Percentiles rank a stretch among this genome's conserved stretches.
phyloP scores from a whole-genome alignment of 805 yeast genomes.

The Wickerhamomyces canadensis region DNA sequence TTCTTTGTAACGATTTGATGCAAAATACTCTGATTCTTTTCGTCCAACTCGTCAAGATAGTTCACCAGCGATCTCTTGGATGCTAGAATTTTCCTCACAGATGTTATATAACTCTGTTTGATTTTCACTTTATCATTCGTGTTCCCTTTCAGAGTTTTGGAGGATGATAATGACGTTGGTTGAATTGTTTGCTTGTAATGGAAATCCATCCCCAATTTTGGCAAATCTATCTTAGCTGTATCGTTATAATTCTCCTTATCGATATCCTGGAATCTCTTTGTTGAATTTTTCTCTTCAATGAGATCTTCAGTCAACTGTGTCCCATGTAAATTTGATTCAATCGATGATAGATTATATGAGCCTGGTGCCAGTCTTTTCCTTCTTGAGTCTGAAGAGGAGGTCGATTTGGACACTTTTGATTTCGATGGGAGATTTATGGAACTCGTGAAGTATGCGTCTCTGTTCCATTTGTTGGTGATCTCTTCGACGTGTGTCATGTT shows the following conservation, averaged over 20 bases:
- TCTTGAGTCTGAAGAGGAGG: slow-evolving; percentile 8
- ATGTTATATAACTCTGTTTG: slow-evolving; percentile 24
- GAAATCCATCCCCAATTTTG: slow-evolving; percentile 24
- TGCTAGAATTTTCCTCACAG: slow-evolving; percentile 32
- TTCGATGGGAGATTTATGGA: slow-evolving; percentile 17
- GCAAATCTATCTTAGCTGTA: slow-evolving; percentile 31
- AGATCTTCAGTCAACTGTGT: slow-evolving; percentile 22
- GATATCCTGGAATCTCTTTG: slow-evolving; percentile 35
- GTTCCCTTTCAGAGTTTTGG: slow-evolving; percentile 2
- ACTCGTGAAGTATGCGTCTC: slow-evolving; percentile 23
- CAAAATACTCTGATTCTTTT: slow-evolving; percentile 27
- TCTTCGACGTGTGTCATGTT: slow-evolving; percentile 16
- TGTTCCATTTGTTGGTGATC: slow-evolving; percentile 13
- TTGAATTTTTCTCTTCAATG: slow-evolving; percentile 30
- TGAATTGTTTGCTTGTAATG: slow-evolving; percentile 18
- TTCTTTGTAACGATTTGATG: slow-evolving; percentile 27
- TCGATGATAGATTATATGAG: slow-evolving; percentile 21
- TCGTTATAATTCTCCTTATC: slow-evolving; percentile 41
- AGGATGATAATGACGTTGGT: slow-evolving; percentile 5
- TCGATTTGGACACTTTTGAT: slow-evolving; percentile 9
- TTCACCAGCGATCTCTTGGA: slow-evolving; percentile 37
- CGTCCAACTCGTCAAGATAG: slow-evolving; percentile 36
- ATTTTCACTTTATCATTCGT: slow-evolving; percentile 13
- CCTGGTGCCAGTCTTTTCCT: slow-evolving; percentile 24
- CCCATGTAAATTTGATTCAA: slow-evolving; percentile 23